Evolutionary conservation across 441 rosid species (phyloP), one percentile per base, ranked within the genome.

Genomic region (Raphanus hybrid): DNA sequence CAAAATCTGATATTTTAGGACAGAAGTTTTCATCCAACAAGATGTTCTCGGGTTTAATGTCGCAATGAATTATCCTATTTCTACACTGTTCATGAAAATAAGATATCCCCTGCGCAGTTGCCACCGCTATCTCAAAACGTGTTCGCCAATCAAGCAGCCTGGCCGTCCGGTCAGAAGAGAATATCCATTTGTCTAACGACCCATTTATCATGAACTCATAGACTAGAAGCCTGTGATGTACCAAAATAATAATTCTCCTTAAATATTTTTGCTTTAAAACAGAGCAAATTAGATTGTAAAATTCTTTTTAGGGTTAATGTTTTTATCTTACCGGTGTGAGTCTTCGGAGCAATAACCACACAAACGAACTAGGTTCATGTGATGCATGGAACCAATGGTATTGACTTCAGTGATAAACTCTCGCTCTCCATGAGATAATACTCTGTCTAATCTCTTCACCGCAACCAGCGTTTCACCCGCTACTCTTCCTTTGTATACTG

Each of bases 341-440:
- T 92, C 90, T 73, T 92, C 91, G 0, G 97, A 88, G 84, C 97
- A 94, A 79, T 89, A 94, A 9, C 97, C 98, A 2, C 93, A 90
- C 2, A 94, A 87, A 32, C 88, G 98, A 74, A 94, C 98, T 58
- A 94, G 82, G 83, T 94, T 94, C 97, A 91, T 85, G 81, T 94
- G 98, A 81, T 94, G 97, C 97, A 91, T 94, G 5, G 97, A 94
- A 58, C 98, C 96, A 64, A 94, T 92, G 34, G 97, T 91, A 74
- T 92, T 94, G 27, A 94, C 98, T 87, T 94, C 98, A n/a, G 97
- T 87, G 58, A 87, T 81, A 55, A 94, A 94, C 77, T 92, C 98
- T 82, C 81, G 89, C 80, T 94, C 91, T 2, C 98, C 98, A 29
- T 94, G 97, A 14, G 97, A 94, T 72, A 90, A 85, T 67, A 87